Evolutionary conservation across 192 early-diverging fungal species (phyloP), one percentile per base, ranked within the genome.

Genomic region (Podila epicladia): DNA sequence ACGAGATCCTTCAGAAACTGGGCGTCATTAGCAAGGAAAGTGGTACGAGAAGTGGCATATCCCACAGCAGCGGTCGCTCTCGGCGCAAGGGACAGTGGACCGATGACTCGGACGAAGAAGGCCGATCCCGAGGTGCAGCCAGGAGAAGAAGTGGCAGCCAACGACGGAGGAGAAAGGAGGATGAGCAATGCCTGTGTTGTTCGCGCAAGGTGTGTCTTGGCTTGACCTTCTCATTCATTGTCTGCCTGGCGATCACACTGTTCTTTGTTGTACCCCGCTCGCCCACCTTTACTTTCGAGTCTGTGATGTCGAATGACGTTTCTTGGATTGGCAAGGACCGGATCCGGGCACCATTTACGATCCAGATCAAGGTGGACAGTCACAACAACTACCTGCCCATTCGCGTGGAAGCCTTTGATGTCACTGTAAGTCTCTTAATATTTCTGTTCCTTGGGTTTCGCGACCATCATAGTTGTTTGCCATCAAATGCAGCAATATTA

Each of bases 11-110:
- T 20, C 77, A 80, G 35, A 80, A 80, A 32, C 57, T 80, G 29
- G 77, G 77, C 17, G 77, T 73, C 29, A 20, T 80, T 12, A 69
- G 53, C 28, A 49, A 41, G 4, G 49, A 51, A 45, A 80, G 71
- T 24, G 67, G 64, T 9, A 71, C 74, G n/a, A 62, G 71, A 15
- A 72, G 70, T 26, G 77, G 71, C 7, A 29, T 67, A 3, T 69
- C 77, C 15, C 38, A 80, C 22, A 37, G 61, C 2, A 73, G 71
- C n/a, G 77, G 71, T 37, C 77, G 71, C 11, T 80, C 35, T 3
- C 77, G 71, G 9, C 67, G 71, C 33, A 80, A 73, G 57, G 66
- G 77, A 11, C 77, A 80, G 35, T 80, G 77, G 77, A 69, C 71
- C 4, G 71, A 72, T 33, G 77, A 69, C 33, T 80, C 77, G n/a